Base-by-base conservation (phyloP, 768 basidiomycete genomes). In the Boletus huronensis region DNA sequence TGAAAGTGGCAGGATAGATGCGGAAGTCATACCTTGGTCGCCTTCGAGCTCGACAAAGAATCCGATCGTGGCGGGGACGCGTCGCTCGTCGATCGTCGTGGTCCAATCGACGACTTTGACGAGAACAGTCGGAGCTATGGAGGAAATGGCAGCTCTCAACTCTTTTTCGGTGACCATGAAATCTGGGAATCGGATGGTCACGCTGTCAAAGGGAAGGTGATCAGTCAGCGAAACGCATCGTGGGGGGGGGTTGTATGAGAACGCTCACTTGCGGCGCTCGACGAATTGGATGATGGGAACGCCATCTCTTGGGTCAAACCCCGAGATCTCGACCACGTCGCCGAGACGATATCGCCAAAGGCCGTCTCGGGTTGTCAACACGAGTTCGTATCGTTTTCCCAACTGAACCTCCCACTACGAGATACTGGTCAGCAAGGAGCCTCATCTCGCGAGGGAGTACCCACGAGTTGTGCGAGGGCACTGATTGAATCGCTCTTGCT, bases 291-390 rank as follows among this genome's bases (percentile, higher is more conserved):
- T 50, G 38, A 65, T 41, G 14, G 65, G 65, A 8, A 35, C 25
- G n/a, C 63, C 64, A 35, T 61, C 53, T 6, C 19, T 43, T 1
- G 64, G 41, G 17, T 60, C 58, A 23, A 67, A 68, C 5, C 61
- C 63, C 3, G 48, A 36, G 23, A 65, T 41, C 52, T 65, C 59
- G 19, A 64, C 38, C 19, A 67, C 46, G 29, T 67, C 63, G 1
- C 57, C 59, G 4, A 67, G 54, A 25, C 59, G 53, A 48, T 64
- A 64, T 2, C 62, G 59, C 65, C 66, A 65, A 36, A 68, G 16
- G 9, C 63, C 63, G 1, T 62, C 52, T 9, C 8, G 25, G 3
- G 60, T 59, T 3, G 65, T 66, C 6, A 63, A n/a, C 21, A 66
- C 54, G 32, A 53, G 6, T 25, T 66, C 65, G 14, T 67, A 65